Conservation (phyloP, 177 flowering plant genomes). For the Vitis hybrid region DNA sequence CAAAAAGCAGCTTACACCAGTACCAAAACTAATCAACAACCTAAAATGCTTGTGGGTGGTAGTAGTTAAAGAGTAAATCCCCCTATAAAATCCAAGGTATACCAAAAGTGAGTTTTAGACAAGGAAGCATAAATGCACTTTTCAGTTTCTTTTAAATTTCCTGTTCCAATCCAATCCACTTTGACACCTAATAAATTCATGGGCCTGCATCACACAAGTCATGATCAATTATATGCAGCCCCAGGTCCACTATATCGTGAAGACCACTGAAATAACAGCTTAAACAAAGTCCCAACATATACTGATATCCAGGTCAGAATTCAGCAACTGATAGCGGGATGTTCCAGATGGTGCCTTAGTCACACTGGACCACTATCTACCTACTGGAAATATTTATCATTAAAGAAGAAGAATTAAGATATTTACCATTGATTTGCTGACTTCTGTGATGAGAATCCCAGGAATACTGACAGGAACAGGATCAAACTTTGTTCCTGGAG, state of each 20-base stretch:
- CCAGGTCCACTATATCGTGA: too few species aligned
- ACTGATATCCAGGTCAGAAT: too few species aligned
- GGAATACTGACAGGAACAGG: conserved; percentile 90
- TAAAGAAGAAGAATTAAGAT: not conserved
- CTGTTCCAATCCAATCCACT: not conserved
- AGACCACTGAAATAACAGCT: too few species aligned
- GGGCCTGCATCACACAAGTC: too few species aligned
- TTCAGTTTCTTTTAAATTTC: not conserved
- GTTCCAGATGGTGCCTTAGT: not conserved
- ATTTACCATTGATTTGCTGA: conserved; percentile 74
- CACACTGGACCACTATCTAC: not conserved
- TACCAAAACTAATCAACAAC: not conserved
- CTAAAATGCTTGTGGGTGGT: not conserved
- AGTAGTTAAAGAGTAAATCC: not conserved
- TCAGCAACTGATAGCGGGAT: too few species aligned
- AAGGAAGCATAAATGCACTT: not conserved
- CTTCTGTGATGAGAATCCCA: conserved; percentile 82
- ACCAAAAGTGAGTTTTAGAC: not conserved
- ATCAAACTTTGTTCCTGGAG: conserved; percentile 90
- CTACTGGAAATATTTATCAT: not conserved
- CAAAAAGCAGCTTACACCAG: not conserved
- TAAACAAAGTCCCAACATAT: too few species aligned
- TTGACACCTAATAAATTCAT: too few species aligned
- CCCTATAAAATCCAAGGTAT: not conserved
- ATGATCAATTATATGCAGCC: too few species aligned